Evolutionary conservation across 352 stramenopile species (phyloP).

Genomic region (Phytopythium montanum): DNA sequence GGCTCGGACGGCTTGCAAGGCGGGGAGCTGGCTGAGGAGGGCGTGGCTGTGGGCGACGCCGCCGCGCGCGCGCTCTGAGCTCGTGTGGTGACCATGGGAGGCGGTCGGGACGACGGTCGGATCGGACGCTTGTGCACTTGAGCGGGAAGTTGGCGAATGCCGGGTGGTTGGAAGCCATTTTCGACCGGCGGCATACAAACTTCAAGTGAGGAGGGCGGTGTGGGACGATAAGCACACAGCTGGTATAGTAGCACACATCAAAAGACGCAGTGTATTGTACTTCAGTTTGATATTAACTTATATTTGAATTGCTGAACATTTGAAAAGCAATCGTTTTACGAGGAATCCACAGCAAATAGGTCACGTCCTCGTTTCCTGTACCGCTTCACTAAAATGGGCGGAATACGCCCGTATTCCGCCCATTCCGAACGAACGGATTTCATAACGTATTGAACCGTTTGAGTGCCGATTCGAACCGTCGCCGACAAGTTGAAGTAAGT

Average conservation of each 20-base stretch:
- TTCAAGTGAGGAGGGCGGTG: not conserved
- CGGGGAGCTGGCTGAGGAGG: not conserved
- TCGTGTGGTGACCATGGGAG: conserved; percentile 6
- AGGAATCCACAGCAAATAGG: too few relatives aligned
- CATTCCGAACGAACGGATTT: not conserved
- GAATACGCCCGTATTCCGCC: too few relatives aligned
- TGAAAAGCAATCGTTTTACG: too few relatives aligned
- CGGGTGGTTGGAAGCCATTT: not conserved
- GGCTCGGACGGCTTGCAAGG: not conserved
- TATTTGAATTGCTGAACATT: too few relatives aligned
- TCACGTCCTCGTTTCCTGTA: too few relatives aligned
- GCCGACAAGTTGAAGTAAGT: not conserved
- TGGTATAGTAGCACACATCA: not conserved
- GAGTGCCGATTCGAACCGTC: not conserved
- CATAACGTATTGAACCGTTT: not conserved
- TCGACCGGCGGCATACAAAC: not conserved
- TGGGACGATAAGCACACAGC: not conserved
- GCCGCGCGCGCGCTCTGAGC: conserved; percentile 6
- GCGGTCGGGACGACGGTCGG: not conserved
- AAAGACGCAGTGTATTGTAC: too few relatives aligned
- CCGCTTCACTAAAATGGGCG: too few relatives aligned
- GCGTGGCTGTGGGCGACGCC: not conserved
- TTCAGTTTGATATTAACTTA: too few relatives aligned
- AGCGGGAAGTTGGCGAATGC: not conserved
- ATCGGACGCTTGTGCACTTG: not conserved